These are phyloP conservation scores for Pleurotus ostreatus DNA, from an alignment of 768 basidiomycete species.

Conservation along the genomic window DNA sequence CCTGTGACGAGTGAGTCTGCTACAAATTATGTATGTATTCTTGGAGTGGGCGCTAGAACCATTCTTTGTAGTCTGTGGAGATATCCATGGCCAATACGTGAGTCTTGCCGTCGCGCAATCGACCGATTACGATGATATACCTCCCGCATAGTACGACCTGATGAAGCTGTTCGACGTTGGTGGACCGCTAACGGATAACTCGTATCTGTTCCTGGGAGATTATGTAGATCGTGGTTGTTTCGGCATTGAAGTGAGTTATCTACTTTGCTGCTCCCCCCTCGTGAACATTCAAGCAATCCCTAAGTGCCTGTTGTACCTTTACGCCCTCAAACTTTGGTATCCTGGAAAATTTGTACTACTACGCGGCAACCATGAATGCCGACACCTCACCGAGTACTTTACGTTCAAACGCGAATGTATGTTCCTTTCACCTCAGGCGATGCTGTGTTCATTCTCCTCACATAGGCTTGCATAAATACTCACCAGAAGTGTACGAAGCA, in stretches of 20 bases:
- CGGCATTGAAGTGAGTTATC: conserved; percentile 46
- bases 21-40: not conserved
- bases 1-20: conserved; percentile 79
- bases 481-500: conserved; percentile 78
- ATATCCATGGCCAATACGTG: conserved; percentile 98
- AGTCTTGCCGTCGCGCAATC: conserved; percentile 1
- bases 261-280: conserved; percentile 2
- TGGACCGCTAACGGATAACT: conserved; percentile 74
- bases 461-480: conserved; percentile 88
- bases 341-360: conserved; percentile 80
- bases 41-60: conserved; percentile 3
- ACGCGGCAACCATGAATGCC: conserved; percentile 96
- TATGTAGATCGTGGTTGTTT: conserved; percentile 98
- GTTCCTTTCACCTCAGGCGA: conserved; percentile 18
- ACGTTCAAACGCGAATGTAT: conserved; percentile 97
- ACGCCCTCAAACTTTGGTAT: conserved; percentile 87
- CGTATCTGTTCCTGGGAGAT: conserved; percentile 93
- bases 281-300: not conserved
- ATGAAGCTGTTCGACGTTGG: conserved; percentile 98
- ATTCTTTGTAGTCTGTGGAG: conserved; percentile 73
- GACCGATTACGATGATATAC: not conserved
- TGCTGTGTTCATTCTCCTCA: not conserved
- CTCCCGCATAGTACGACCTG: conserved; percentile 73
- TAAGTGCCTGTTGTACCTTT: conserved; percentile 89
- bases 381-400: conserved; percentile 95